Base-by-base conservation (phyloP, 768 basidiomycete species). In the Naganishia vishniacii region DNA sequence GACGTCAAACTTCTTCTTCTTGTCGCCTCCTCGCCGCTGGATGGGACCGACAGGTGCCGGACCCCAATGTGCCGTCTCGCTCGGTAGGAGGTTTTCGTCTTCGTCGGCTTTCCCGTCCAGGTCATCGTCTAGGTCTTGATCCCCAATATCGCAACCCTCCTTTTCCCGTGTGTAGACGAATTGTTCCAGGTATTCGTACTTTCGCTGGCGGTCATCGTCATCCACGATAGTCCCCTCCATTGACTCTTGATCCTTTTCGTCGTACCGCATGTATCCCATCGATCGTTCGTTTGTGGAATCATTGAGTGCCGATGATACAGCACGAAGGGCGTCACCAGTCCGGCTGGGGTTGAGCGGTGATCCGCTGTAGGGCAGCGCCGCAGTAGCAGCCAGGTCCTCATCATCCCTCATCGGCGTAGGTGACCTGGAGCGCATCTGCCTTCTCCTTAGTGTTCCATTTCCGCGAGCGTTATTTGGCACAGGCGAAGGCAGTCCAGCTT, bases 31-130 rank as follows among this genome's bases (percentile, higher is more conserved):
- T 46, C 75, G 60, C 20, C 75, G 51, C 8, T 71, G 65, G 1
- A 77, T 72, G 5, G 72, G 67, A 26, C 75, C 75, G 0, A 62
- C 65, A 2, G 75, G 75, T n/a, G 75, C 74, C 4, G 73, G 75
- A 28, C 75, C 75, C 48, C 74, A 77, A 47, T 77, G 75, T 42
- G 71, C 71, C 1, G 73, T 75, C 0, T 61, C 42, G 31, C 32
- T 37, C 3, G n/a, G n/a, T 25, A 58, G 20, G 20, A 46, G 29
- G 32, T 26, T 58, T 29, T 67, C 45, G 32, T 63, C 61, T 25
- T 59, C 48, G 9, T 53, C 28, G 15, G 26, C 59, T 13, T 44
- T 47, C 18, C 49, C 47, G 37, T 46, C 8, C 23, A 48, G 15
- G 9, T 44, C 64, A 40, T 56, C 44, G 25, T 48, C 26, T 12